Evolutionary conservation across 164 flowering plant species (phyloP).

Genomic region (grape (Vitis vinifera)): ASM3070453v1 NC_081819.1:420001-420500

Average conservation of each 20-base stretch:
- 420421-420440: neutral
- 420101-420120: conserved; percentile 90
- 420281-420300: conserved; percentile 36
- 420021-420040: neutral
- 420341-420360: conserved; percentile 98
- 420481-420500: too few relatives aligned
- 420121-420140: conserved; percentile 71
- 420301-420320: conserved; percentile 99
- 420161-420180: conserved; percentile 99
- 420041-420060: neutral
- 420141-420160: conserved; percentile 90
- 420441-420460: too few relatives aligned
- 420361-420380: conserved; percentile 97
- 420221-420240: conserved; percentile 2
- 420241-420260: too few relatives aligned
- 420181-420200: conserved; percentile 26
- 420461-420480: neutral
- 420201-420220: neutral
- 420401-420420: conserved; percentile 74
- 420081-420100: conserved; percentile 93
- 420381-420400: conserved; percentile 98
- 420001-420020: neutral
- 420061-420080: conserved; percentile 36
- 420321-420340: conserved; percentile 99
- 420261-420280: neutral